Conservation (phyloP, 192 early-diverging fungal genomes). For the Spizellomyces sp. region DNA sequence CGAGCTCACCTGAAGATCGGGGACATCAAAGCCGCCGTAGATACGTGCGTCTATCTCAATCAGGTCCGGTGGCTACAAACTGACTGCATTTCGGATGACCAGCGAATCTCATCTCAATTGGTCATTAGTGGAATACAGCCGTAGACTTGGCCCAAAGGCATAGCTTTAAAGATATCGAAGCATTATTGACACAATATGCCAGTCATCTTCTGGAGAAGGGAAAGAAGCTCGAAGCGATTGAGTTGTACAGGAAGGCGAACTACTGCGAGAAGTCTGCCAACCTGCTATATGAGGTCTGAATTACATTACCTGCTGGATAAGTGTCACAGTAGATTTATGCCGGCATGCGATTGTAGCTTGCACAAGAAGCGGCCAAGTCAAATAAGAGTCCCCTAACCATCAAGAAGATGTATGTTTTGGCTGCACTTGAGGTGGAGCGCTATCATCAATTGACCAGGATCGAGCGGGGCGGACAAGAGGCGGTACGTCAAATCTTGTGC, state of each 20-base stretch:
- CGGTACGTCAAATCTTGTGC: constrained; percentile 17
- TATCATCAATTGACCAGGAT: constrained; percentile 51
- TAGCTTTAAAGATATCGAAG: constrained; percentile 52
- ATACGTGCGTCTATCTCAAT: constrained; percentile 57
- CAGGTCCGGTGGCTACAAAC: constrained; percentile 36
- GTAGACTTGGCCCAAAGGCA: constrained; percentile 53
- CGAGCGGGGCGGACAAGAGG: constrained; percentile 18
- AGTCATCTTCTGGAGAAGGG: constrained; percentile 40
- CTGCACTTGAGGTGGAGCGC: constrained; percentile 59
- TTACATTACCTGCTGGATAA: not conserved
- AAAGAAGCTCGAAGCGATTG: constrained; percentile 45
- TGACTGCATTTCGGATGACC: not conserved
- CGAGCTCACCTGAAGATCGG: constrained; percentile 48
- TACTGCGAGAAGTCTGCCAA: constrained; percentile 54
- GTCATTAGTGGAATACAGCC: constrained; percentile 54
- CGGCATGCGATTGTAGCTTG: constrained; percentile 34
- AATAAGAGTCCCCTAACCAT: constrained; percentile 43
- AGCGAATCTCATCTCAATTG: constrained; percentile 1
- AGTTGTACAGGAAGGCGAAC: constrained; percentile 60
- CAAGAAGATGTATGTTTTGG: constrained; percentile 63
- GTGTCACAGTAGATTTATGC: not conserved
- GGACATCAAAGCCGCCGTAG: constrained; percentile 52
- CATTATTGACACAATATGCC: constrained; percentile 48
- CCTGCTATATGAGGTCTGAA: constrained; percentile 50
- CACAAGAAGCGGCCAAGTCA: constrained; percentile 43